These are phyloP conservation scores for Myriosclerotinia curreyana DNA, from an alignment of 2,329 filamentous ascomycete genomes.

Conservation along the genomic window DNA sequence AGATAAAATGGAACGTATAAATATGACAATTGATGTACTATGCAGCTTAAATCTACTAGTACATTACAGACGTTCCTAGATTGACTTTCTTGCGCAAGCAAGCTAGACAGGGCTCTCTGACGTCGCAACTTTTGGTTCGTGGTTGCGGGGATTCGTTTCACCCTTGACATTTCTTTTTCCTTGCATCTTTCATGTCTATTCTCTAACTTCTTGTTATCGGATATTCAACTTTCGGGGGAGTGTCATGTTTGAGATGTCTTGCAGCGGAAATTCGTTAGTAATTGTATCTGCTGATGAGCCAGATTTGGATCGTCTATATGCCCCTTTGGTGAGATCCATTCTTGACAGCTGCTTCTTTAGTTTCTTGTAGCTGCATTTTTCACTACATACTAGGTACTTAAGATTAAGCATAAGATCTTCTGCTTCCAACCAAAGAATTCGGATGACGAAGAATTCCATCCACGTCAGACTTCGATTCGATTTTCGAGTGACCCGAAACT, in stretches of 20 bases:
- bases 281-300: background rate
- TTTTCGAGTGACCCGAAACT: too few relatives aligned
- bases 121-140: constrained; percentile 45
- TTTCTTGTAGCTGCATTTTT: too few relatives aligned
- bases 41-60: constrained; percentile 53
- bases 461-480: too few relatives aligned
- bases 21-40: constrained; percentile 37
- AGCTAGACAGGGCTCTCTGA: constrained; percentile 57
- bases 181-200: background rate
- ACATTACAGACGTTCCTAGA: constrained; percentile 51
- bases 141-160: constrained; percentile 62
- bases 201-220: background rate
- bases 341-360: too few relatives aligned
- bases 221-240: background rate
- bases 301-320: background rate
- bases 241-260: background rate
- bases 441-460: too few relatives aligned
- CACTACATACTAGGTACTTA: too few relatives aligned
- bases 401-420: too few relatives aligned
- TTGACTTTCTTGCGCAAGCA: constrained; percentile 38
- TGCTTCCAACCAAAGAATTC: too few relatives aligned
- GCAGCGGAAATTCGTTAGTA: background rate
- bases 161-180: constrained; percentile 39
- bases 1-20: constrained; percentile 12
- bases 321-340: too few relatives aligned